Base-by-base conservation (phyloP, 192 early-diverging fungal genomes). In the Mortierella claussenii region DNA sequence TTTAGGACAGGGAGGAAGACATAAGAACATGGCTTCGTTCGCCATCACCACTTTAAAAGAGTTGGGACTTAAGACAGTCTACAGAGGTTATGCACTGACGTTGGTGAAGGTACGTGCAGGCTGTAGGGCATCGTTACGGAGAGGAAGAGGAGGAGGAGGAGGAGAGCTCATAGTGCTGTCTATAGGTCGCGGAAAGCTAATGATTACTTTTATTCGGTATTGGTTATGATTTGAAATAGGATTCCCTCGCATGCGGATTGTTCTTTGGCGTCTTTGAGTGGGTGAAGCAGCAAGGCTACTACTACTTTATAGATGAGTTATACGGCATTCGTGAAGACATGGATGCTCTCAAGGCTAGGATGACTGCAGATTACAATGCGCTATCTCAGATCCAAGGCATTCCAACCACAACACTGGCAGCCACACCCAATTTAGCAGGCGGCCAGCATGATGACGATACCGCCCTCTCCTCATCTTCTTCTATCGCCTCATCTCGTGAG, bases 221-320 rank as follows among this genome's bases (percentile, higher is more conserved):
- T n/a, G n/a, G n/a, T 20, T 31, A 21, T 2, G 20, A 12, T 36
- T 1, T 37, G 5, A 31, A 12, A 2, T 58, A 93, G 83, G 92
- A 93, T 64, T 86, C 88, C 0, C 50, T 87, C 17, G 90, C 90
- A 3, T 93, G 89, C 69, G 89, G 89, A 6, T 75, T 89, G 18
- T 93, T 93, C 53, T 93, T 93, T 84, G 90, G 88, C 17, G 81
- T 88, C 8, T 93, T 93, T 71, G 92, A 93, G 69, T 88, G 82
- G 81, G 83, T 89, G 9, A 93, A 93, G 42, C 85, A 89, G 33
- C 87, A 91, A 52, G 87, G 87, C 26, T 90, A 91, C 50, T 87
- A 89, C 51, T 85, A 73, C 64, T 90, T 68, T 71, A 84, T 84
- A 49, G 83, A 84, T 42, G 81, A 83, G 44, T 66, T 85, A 49